Percentiles rank a stretch among this genome's conserved stretches.
These are phyloP conservation scores for Blepharisma stoltei DNA, from an alignment of 73 alveolate genomes.

Conservation along the genomic window DNA sequence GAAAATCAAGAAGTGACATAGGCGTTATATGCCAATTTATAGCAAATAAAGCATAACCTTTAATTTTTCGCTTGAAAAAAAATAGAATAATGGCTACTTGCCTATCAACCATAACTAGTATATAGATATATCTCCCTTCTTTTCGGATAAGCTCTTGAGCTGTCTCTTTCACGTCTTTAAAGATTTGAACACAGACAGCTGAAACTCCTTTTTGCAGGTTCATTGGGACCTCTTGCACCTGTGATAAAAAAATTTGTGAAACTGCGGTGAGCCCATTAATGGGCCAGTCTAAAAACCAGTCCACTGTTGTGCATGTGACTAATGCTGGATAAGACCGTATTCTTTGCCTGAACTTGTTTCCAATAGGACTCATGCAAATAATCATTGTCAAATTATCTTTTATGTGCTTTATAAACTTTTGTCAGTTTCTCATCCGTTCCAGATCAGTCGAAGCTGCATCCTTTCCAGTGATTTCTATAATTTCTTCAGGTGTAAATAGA, in stretches of 20 bases:
- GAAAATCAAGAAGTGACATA: slow-evolving; percentile 56
- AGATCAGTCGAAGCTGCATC: slow-evolving; percentile 34
- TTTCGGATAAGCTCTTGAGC: slow-evolving; percentile 58
- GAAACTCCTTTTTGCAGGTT: slow-evolving; percentile 77
- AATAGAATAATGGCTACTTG: slow-evolving; percentile 82
- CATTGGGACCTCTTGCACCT: slow-evolving; percentile 38
- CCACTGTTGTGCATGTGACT: slow-evolving; percentile 60
- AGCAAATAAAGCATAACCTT: slow-evolving; percentile 66
- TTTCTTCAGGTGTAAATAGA: slow-evolving; percentile 93
- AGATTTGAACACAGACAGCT: slow-evolving; percentile 59
- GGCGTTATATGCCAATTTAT: slow-evolving; percentile 68
- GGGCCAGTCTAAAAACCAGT: slow-evolving; percentile 69
- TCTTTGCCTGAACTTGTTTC: slow-evolving; percentile 48
- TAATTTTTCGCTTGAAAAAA: slow-evolving; percentile 76
- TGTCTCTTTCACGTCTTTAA: slow-evolving; percentile 82
- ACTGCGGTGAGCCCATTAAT: slow-evolving; percentile 52
- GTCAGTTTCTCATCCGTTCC: slow-evolving; percentile 44
- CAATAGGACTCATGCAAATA: slow-evolving; percentile 50
- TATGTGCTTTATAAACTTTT: slow-evolving; percentile 37
- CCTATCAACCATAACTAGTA: no score
- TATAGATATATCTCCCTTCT: slow-evolving; percentile 73
- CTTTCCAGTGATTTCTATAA: slow-evolving; percentile 45
- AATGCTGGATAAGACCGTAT: slow-evolving; percentile 58
- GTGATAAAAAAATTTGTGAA: slow-evolving; percentile 30
- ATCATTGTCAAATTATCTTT: slow-evolving; percentile 47